Percentiles rank a stretch among this genome's conserved stretches.
phyloP scores from a whole-genome alignment of 2,329 filamentous ascomycete species.

The Fonsecaea multimorphosa region DNA sequence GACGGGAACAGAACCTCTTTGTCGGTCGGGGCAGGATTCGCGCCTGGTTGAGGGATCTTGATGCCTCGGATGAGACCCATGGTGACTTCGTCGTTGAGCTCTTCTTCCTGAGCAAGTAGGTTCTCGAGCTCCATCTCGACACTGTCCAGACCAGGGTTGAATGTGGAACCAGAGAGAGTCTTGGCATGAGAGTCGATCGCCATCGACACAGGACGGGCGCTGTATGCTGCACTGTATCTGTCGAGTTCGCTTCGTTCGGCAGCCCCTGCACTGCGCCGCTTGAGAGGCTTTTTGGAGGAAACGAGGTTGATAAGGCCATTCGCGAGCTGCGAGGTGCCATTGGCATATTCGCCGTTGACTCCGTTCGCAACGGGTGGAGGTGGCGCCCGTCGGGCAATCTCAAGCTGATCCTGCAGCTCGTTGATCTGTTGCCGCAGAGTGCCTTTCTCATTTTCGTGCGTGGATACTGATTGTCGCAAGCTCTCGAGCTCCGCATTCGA shows the following conservation, averaged over 20 bases:
- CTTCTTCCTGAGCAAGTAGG: conserved; percentile 91
- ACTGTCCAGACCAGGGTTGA: conserved; percentile 81
- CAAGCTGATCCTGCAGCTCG: conserved; percentile 90
- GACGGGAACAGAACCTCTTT: conserved; percentile 99
- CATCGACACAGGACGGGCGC: conserved; percentile 95
- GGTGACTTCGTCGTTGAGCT: conserved; percentile 94
- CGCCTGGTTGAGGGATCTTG: conserved; percentile 89
- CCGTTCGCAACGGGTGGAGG: conserved; percentile 64
- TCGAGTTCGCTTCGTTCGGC: conserved; percentile 80
- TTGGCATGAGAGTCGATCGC: conserved; percentile 75
- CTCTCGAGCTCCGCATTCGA: conserved; percentile 82
- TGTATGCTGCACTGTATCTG: conserved; percentile 90
- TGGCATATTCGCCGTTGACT: conserved; percentile 62
- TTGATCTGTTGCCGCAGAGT: conserved; percentile 85
- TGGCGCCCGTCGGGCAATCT: conserved; percentile 77
- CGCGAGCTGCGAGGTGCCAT: conserved; percentile 64
- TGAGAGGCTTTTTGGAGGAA: conserved; percentile 93
- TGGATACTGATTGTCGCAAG: conserved; percentile 74
- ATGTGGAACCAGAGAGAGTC: conserved; percentile 75
- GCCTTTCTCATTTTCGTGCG: conserved; percentile 83
- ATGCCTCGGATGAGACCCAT: conserved; percentile 95
- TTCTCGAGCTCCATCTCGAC: conserved; percentile 95
- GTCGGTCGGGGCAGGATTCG: conserved; percentile 88
- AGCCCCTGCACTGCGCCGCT: conserved; percentile 81
- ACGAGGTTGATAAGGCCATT: conserved; percentile 95